phyloP scores from a whole-genome alignment of 2,329 filamentous ascomycete genomes.

The Colletotrichum gloeosporioides region DNA sequence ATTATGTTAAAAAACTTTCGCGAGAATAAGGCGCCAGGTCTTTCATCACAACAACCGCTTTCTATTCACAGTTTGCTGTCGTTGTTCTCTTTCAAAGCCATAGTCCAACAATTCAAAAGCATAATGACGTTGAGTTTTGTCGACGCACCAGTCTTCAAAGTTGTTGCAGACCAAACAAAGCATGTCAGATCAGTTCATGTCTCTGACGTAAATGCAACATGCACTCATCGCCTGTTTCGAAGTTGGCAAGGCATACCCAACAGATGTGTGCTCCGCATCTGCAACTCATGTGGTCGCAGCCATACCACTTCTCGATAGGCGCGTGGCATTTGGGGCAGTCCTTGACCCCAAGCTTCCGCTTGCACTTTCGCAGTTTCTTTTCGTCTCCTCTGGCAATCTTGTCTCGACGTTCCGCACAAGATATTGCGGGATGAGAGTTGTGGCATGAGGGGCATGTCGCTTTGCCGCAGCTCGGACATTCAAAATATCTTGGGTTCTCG shows the following conservation, averaged over 20 bases:
- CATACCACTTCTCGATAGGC: constrained; percentile 45
- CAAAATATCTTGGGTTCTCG: constrained; percentile 22
- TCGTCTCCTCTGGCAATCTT: constrained; percentile 26
- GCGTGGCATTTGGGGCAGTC: constrained; percentile 46
- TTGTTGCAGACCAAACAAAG: neutral
- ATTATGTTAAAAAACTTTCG: neutral
- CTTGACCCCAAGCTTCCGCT: constrained; percentile 40
- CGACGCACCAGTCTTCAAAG: neutral
- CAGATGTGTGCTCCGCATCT: constrained; percentile 50
- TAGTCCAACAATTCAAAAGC: neutral
- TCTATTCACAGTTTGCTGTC: neutral
- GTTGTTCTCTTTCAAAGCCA: neutral
- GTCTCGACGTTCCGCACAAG: constrained; percentile 38
- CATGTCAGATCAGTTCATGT: neutral
- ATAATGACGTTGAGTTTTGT: neutral
- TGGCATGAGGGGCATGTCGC: constrained; percentile 41
- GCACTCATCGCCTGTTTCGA: constrained; percentile 21
- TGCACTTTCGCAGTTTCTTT: constrained; percentile 30
- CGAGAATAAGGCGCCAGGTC: neutral
- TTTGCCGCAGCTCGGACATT: constrained; percentile 41
- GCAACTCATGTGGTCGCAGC: constrained; percentile 55
- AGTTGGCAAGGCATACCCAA: constrained; percentile 49
- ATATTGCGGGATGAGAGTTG: constrained; percentile 34
- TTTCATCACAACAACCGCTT: neutral
- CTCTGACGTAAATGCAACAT: neutral